These are phyloP conservation scores for Penicillium frequentans DNA, from an alignment of 2,329 filamentous ascomycete genomes.

Conservation along the genomic window DNA sequence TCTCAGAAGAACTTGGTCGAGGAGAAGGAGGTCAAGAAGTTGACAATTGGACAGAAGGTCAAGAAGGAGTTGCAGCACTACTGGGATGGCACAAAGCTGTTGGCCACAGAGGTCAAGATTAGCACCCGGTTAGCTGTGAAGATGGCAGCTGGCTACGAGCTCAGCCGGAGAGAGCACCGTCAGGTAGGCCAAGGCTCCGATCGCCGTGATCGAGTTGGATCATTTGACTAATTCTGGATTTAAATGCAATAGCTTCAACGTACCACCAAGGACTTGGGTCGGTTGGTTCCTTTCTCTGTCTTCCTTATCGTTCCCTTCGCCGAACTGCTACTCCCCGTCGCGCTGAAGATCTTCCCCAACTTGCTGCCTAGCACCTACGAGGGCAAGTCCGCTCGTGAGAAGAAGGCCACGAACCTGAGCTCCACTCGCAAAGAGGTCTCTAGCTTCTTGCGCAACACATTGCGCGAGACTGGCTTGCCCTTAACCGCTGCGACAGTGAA, in stretches of 20 bases:
- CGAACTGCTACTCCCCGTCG: constrained; percentile 86
- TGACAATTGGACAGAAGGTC: constrained; percentile 87
- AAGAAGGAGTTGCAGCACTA: constrained; percentile 94
- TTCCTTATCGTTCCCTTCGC: constrained; percentile 97
- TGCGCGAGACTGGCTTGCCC: constrained; percentile 91
- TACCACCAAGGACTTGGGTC: constrained; percentile 89
- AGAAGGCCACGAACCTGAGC: constrained; percentile 78
- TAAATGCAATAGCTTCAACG: constrained; percentile 63
- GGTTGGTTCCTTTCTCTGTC: constrained; percentile 91
- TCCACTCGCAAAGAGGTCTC: constrained; percentile 92
- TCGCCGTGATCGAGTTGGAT: background rate
- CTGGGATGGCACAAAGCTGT: constrained; percentile 96
- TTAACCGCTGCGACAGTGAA: constrained; percentile 80
- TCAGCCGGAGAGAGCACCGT: constrained; percentile 87
- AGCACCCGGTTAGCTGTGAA: constrained; percentile 88
- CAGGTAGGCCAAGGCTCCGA: constrained; percentile 53
- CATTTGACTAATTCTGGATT: constrained; percentile 10
- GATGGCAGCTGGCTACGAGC: constrained; percentile 97
- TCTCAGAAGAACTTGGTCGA: constrained; percentile 61
- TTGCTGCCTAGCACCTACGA: constrained; percentile 97
- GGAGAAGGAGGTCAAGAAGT: constrained; percentile 73
- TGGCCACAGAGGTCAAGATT: constrained; percentile 89
- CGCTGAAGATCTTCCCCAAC: constrained; percentile 94
- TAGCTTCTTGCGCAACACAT: constrained; percentile 79
- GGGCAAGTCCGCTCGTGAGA: constrained; percentile 83